Conservation (phyloP, 2,329 filamentous ascomycete genomes). For the Furcasterigmium sp. region DNA sequence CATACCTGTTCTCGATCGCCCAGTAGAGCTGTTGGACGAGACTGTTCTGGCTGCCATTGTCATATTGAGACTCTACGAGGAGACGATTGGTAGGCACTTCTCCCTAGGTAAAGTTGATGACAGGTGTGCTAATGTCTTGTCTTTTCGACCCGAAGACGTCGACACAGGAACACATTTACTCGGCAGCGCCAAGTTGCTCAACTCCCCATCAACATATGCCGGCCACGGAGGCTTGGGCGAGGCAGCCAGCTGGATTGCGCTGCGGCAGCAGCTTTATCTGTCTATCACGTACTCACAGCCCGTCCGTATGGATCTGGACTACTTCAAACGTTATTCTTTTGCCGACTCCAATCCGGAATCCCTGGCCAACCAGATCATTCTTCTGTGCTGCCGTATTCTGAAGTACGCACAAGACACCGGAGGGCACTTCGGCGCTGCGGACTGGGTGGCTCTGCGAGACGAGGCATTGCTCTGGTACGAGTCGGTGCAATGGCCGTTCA, state of each 20-base stretch:
- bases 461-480: slow-evolving; percentile 16
- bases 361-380: slow-evolving; percentile 17
- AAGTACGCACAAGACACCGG: slow-evolving; percentile 14
- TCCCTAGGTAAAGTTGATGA: not conserved
- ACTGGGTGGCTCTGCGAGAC: not conserved
- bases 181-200: slow-evolving; percentile 17
- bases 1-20: slow-evolving; percentile 26
- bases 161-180: slow-evolving; percentile 19
- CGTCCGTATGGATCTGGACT: slow-evolving; percentile 26
- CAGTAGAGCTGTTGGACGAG: slow-evolving; percentile 24
- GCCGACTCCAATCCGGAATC: slow-evolving; percentile 16
- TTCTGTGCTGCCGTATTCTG: slow-evolving; percentile 22
- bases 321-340: slow-evolving; percentile 20
- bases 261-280: slow-evolving; percentile 42
- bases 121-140: not conserved
- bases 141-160: slow-evolving; percentile 11
- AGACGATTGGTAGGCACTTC: slow-evolving; percentile 23
- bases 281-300: slow-evolving; percentile 31
- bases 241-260: slow-evolving; percentile 38
- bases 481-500: slow-evolving; percentile 10
- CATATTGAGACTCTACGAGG: slow-evolving; percentile 30
- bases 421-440: not conserved
- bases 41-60: slow-evolving; percentile 31
- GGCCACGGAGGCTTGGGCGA: slow-evolving; percentile 28
- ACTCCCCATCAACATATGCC: slow-evolving; percentile 18